Evolutionary conservation across 331 rosid species (phyloP).

Genomic region (Phaseolus coccineus): DNA sequence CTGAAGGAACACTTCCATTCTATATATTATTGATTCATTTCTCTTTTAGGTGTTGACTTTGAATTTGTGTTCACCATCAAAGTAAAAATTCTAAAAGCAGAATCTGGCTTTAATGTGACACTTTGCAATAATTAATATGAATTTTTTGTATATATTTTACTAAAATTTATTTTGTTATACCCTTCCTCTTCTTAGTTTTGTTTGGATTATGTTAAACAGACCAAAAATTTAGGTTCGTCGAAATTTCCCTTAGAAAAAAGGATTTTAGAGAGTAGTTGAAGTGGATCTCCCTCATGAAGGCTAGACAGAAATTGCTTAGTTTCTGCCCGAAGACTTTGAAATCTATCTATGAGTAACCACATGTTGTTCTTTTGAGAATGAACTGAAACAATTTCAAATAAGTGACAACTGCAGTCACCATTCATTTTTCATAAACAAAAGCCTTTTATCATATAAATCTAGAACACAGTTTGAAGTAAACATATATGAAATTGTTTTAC

Average conservation of each 20-base stretch:
- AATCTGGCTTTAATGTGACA: slow-evolving; percentile 21
- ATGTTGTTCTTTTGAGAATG: not conserved
- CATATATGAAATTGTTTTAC: not conserved
- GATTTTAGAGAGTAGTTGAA: not conserved
- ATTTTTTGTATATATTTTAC: not conserved
- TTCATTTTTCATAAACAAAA: not conserved
- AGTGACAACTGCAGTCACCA: not conserved
- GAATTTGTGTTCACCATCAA: slow-evolving; percentile 7
- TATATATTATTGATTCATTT: not conserved
- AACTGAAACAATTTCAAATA: not conserved
- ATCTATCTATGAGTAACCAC: not conserved
- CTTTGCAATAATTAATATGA: not conserved
- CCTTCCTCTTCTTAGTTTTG: not conserved
- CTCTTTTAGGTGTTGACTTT: not conserved
- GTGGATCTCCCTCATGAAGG: not conserved
- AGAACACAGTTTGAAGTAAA: not conserved
- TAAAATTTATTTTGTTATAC: not conserved
- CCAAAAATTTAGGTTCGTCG: not conserved
- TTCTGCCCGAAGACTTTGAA: not conserved
- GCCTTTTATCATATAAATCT: not conserved
- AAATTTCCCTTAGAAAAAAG: not conserved
- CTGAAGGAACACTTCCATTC: not conserved
- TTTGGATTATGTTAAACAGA: not conserved
- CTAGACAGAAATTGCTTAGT: not conserved
- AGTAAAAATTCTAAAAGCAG: slow-evolving; percentile 28